Evolutionary conservation across 805 yeast species (phyloP).

Genomic region (Cyberlindnera samutprakarnensis): DNA sequence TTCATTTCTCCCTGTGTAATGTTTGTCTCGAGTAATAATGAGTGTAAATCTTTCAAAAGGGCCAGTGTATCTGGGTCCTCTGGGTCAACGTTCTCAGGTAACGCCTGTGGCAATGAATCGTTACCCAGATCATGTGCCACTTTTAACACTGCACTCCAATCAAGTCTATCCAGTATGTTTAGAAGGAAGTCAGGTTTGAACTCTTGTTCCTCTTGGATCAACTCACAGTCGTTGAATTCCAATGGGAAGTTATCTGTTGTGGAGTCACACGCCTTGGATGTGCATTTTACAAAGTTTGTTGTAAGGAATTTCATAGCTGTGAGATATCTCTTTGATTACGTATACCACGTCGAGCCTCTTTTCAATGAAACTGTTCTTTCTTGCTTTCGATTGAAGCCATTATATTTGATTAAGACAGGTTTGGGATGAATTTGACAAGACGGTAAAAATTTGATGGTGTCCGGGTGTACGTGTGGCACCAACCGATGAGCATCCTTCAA

Average conservation of each 20-base stretch:
- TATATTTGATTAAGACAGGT: not conserved
- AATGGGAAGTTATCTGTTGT: slow-evolving; percentile 78
- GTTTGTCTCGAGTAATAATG: slow-evolving; percentile 75
- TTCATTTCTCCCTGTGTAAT: slow-evolving; percentile 84
- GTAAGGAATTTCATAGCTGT: slow-evolving; percentile 84
- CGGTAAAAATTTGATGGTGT: not conserved
- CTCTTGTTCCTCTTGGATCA: slow-evolving; percentile 67
- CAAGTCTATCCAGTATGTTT: slow-evolving; percentile 71
- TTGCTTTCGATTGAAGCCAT: too few relatives aligned
- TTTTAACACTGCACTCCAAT: slow-evolving; percentile 77
- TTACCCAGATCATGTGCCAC: slow-evolving; percentile 72
- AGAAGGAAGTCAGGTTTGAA: slow-evolving; percentile 74
- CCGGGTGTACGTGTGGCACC: not conserved
- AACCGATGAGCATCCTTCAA: too few relatives aligned
- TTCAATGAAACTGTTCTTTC: too few relatives aligned
- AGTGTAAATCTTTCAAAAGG: slow-evolving; percentile 69
- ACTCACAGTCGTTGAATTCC: slow-evolving; percentile 55
- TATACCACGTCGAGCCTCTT: too few relatives aligned
- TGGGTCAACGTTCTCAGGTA: slow-evolving; percentile 40
- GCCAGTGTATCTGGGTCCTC: slow-evolving; percentile 33
- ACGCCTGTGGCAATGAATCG: slow-evolving; percentile 45
- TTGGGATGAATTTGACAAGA: not conserved
- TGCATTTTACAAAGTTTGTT: slow-evolving; percentile 94
- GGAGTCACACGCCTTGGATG: slow-evolving; percentile 72
- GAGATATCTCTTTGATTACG: not conserved